These are phyloP conservation scores for Mortierella sp. DNA, from an alignment of 371 early-diverging fungal genomes.

Conservation along the genomic window DNA sequence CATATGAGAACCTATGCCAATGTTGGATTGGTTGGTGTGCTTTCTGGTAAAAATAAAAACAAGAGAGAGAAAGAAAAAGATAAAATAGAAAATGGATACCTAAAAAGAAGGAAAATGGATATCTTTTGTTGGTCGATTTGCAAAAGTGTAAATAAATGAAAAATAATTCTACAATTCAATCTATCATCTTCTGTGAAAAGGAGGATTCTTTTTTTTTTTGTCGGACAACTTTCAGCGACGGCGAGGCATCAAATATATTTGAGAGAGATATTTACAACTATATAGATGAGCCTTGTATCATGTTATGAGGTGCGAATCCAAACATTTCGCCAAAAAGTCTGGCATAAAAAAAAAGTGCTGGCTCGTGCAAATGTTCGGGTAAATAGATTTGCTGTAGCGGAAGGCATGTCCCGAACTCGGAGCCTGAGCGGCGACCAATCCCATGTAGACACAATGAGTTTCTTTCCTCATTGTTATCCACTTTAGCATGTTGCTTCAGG, in stretches of 20 bases:
- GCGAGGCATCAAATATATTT: background rate
- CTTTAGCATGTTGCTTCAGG: background rate
- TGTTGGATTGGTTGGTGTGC: slow-evolving; percentile 98
- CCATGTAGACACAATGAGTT: too few relatives aligned
- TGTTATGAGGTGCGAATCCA: too few relatives aligned
- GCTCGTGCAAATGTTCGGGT: too few relatives aligned
- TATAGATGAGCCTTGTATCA: too few relatives aligned
- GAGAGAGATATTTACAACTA: background rate
- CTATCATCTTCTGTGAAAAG: too few relatives aligned
- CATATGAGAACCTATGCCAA: slow-evolving; percentile 94
- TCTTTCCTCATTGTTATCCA: too few relatives aligned
- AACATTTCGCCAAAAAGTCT: background rate
- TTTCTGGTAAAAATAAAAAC: slow-evolving; percentile 61
- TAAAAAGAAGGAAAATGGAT: too few relatives aligned
- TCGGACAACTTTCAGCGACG: background rate
- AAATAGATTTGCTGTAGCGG: too few relatives aligned
- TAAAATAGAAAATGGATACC: background rate
- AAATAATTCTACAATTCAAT: background rate
- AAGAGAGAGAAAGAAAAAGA: background rate
- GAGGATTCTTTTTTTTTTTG: background rate
- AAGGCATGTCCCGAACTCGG: too few relatives aligned
- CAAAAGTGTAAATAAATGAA: slow-evolving; percentile 12
- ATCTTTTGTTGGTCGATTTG: background rate
- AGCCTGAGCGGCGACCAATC: too few relatives aligned
- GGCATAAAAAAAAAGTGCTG: background rate